Conservation (phyloP, 2,329 filamentous ascomycete genomes). For the Penicillium sp. region DNA sequence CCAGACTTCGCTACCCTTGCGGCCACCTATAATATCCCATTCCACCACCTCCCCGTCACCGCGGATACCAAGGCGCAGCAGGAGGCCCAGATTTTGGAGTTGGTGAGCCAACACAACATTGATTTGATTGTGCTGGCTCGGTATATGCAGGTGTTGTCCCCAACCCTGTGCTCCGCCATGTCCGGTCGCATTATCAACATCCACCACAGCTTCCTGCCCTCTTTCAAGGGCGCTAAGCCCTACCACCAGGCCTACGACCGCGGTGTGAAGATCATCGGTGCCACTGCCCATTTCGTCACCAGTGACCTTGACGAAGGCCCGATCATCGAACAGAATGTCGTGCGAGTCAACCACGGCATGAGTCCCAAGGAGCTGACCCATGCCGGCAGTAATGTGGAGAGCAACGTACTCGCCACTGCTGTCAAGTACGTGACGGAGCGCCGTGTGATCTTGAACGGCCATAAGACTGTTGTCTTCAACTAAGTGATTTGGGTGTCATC, state of each 20-base stretch:
- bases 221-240: constrained; percentile 79
- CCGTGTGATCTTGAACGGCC: constrained; percentile 66
- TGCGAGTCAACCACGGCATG: constrained; percentile 67
- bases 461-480: constrained; percentile 71
- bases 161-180: constrained; percentile 66
- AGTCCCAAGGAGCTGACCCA: constrained; percentile 66
- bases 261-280: constrained; percentile 80
- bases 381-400: constrained; percentile 76
- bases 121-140: constrained; percentile 73
- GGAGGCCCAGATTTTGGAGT: constrained; percentile 61
- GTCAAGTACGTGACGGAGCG: constrained; percentile 78
- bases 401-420: constrained; percentile 68
- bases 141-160: constrained; percentile 80
- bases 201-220: constrained; percentile 77
- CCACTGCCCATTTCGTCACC: constrained; percentile 77
- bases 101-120: constrained; percentile 59
- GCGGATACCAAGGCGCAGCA: constrained; percentile 68
- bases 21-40: constrained; percentile 64
- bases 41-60: constrained; percentile 71
- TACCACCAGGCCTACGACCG: constrained; percentile 82
- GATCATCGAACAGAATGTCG: constrained; percentile 77
- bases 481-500: constrained; percentile 19
- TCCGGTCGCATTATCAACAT: constrained; percentile 85
- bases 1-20: constrained; percentile 62
- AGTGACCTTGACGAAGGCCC: constrained; percentile 77